A percentile compares a stretch with the other conserved stretches of the same genome.
phyloP scores from a whole-genome alignment of 371 early-diverging fungal species.

The Lichtheimia corymbifera region DNA sequence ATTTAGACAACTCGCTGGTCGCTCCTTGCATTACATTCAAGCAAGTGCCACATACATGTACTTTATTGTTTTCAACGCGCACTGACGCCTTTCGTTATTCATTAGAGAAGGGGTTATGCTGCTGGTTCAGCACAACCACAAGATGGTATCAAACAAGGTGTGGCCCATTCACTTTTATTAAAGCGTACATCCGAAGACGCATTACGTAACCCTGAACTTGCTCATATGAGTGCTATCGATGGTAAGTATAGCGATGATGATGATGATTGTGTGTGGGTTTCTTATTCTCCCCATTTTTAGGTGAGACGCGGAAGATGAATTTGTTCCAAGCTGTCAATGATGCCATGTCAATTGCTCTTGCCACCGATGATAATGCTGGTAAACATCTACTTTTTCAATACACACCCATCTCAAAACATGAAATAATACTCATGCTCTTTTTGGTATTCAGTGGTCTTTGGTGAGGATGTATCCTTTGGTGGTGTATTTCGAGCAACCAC shows the following conservation, averaged over 20 bases:
- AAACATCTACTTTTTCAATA: slow-evolving; percentile 4
- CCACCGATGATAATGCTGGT: slow-evolving; percentile 88
- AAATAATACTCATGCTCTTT: neutral
- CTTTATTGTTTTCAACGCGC: too few species aligned
- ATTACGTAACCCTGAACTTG: slow-evolving; percentile 77
- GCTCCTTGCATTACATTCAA: too few species aligned
- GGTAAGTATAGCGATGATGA: slow-evolving; percentile 29
- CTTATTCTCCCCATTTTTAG: slow-evolving; percentile 20
- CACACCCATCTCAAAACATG: neutral
- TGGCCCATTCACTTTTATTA: slow-evolving; percentile 73
- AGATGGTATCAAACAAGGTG: slow-evolving; percentile 82
- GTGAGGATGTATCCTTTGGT: slow-evolving; percentile 98
- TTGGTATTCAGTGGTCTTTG: slow-evolving; percentile 78
- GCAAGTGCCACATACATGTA: too few species aligned
- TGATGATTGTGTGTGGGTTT: neutral
- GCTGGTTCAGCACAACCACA: slow-evolving; percentile 56
- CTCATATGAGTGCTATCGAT: slow-evolving; percentile 55
- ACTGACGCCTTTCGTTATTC: too few species aligned
- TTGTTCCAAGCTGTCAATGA: slow-evolving; percentile 94
- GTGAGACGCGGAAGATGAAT: slow-evolving; percentile 90
- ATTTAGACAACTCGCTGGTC: too few species aligned
- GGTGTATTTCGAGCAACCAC: slow-evolving; percentile 97
- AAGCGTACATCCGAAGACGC: slow-evolving; percentile 71
- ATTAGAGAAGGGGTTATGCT: slow-evolving; percentile 32
- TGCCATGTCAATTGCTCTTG: slow-evolving; percentile 87